Evolutionary conservation across 805 yeast genomes (phyloP).

Genomic region (Ogataea thermomethanolica): DNA sequence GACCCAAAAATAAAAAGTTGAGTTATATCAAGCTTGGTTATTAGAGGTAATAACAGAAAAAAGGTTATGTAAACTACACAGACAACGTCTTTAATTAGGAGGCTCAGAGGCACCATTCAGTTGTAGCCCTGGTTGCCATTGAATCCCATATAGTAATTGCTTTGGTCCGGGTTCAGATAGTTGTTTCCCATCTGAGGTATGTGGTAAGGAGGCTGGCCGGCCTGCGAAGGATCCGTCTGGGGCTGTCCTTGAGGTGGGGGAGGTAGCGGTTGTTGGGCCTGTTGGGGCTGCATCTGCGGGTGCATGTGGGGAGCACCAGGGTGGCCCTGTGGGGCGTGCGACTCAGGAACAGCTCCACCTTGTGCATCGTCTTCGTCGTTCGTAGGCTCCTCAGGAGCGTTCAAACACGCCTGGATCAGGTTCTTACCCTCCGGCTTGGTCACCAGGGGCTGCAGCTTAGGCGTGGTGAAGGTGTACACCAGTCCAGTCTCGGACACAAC

Average conservation of each 20-base stretch:
- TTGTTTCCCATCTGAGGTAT: slow-evolving; percentile 27
- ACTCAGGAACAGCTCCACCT: slow-evolving; percentile 18
- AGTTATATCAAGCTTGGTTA: not conserved
- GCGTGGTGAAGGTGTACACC: slow-evolving; percentile 98
- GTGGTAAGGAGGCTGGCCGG: slow-evolving; percentile 23
- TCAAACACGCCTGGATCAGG: slow-evolving; percentile 91
- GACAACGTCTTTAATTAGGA: slow-evolving; percentile 8
- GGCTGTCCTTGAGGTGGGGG: slow-evolving; percentile 28
- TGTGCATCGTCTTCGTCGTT: slow-evolving; percentile 51
- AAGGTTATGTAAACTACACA: slow-evolving; percentile 7
- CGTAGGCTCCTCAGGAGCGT: slow-evolving; percentile 87
- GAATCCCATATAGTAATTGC: slow-evolving; percentile 28
- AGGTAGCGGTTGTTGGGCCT: slow-evolving; percentile 30
- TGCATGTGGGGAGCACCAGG: slow-evolving; percentile 30
- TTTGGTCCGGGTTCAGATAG: slow-evolving; percentile 28
- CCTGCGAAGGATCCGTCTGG: slow-evolving; percentile 23
- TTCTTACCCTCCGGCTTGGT: slow-evolving; percentile 97
- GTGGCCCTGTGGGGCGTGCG: slow-evolving; percentile 20
- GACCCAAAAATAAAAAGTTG: not conserved
- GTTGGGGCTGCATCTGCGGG: slow-evolving; percentile 34
- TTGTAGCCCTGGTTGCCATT: slow-evolving; percentile 30
- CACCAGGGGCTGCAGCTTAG: slow-evolving; percentile 95
- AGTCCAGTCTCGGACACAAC: slow-evolving; percentile 98
- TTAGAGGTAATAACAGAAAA: slow-evolving; percentile 5
- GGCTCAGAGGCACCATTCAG: slow-evolving; percentile 2